These are phyloP conservation scores for Zasmidium citrigriseum DNA, from an alignment of 2,329 filamentous ascomycete species.

Conservation along the genomic window DNA sequence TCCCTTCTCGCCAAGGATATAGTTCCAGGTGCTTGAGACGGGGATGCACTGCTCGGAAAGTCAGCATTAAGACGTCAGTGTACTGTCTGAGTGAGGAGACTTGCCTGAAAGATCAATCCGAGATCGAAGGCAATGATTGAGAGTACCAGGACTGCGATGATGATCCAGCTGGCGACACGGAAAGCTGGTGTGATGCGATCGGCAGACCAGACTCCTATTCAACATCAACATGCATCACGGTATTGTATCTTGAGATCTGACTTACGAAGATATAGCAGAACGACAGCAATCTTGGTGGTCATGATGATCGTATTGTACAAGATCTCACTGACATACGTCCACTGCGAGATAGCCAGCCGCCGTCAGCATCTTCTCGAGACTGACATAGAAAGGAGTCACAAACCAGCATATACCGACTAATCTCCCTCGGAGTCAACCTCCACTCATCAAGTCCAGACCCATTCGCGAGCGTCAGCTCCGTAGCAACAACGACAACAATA, in stretches of 20 bases:
- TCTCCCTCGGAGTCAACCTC: background rate
- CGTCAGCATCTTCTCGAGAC: background rate
- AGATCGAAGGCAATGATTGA: conserved; percentile 22
- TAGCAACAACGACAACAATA: conserved; percentile 11
- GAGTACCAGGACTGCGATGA: conserved; percentile 13
- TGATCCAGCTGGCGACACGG: conserved; percentile 19
- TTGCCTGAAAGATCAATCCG: conserved; percentile 19
- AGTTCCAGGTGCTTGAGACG: conserved; percentile 18
- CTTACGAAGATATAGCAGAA: conserved; percentile 19
- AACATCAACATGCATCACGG: background rate
- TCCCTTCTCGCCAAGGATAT: conserved; percentile 10
- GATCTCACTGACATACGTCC: conserved; percentile 22
- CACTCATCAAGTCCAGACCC: conserved; percentile 10
- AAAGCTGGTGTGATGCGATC: conserved; percentile 19
- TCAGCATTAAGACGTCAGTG: background rate
- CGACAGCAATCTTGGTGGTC: conserved; percentile 20
- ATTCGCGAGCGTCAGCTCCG: conserved; percentile 13
- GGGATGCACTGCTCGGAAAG: conserved; percentile 14
- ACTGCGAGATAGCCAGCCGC: conserved; percentile 4
- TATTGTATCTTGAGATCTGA: background rate
- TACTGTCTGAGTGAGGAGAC: background rate
- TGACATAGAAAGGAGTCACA: background rate
- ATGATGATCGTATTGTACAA: conserved; percentile 22
- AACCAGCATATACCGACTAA: conserved; percentile 4
- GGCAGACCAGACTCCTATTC: conserved; percentile 19